Conservation (phyloP, 192 early-diverging fungal species). For the Coemansia sp. region DNA sequence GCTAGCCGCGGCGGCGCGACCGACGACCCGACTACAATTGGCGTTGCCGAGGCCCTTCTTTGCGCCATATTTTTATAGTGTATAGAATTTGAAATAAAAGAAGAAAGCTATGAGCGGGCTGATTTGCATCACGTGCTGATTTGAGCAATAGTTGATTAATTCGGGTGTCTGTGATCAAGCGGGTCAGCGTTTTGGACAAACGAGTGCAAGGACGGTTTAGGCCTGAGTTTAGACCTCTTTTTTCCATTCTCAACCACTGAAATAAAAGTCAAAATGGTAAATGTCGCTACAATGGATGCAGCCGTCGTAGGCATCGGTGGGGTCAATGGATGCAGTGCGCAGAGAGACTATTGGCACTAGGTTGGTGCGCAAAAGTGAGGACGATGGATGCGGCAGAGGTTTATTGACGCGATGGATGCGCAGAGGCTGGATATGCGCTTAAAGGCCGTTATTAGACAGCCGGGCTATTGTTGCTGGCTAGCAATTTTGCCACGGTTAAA, state of each 20-base stretch:
- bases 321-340: background rate
- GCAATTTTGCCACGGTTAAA: too few species aligned
- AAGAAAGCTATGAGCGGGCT: background rate
- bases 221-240: conserved; percentile 25
- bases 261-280: conserved; percentile 38
- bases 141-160: background rate
- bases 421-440: too few species aligned
- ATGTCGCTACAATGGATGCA: background rate
- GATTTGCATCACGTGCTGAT: conserved; percentile 2
- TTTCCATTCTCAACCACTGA: conserved; percentile 13
- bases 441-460: too few species aligned
- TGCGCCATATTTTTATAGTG: background rate
- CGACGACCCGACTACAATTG: conserved; percentile 2
- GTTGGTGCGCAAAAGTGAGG: too few species aligned
- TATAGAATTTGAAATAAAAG: background rate
- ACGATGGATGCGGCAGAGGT: background rate
- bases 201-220: too few species aligned
- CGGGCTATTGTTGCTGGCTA: too few species aligned
- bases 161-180: background rate
- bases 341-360: background rate
- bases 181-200: background rate
- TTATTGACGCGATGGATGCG: too few species aligned
- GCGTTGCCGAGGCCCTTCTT: conserved; percentile 3
- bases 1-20: conserved; percentile 21
- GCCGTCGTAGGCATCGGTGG: background rate